Evolutionary conservation across 2,329 filamentous ascomycete species (phyloP), one percentile per base, ranked within the genome.

Genomic region (Pleurostoma richardsiae): DNA sequence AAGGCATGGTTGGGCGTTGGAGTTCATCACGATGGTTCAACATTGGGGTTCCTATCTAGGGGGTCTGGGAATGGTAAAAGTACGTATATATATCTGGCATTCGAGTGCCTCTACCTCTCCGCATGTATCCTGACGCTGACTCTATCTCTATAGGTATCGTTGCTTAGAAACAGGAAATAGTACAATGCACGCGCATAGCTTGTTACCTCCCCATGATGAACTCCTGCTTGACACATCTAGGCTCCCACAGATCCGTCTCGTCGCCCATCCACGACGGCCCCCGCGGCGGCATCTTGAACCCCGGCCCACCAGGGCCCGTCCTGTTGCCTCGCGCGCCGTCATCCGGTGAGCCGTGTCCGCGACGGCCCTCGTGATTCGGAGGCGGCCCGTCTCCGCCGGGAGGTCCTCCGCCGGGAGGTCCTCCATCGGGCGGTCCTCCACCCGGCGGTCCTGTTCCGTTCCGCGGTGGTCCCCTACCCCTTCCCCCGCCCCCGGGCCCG

Each of bases 161-260:
- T 36, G 33, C 33, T 36, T 36, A 36, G 33, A 8, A 36, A 19
- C 19, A 19, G 19, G 19, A 19, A 19, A 19, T 19, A 19, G 19
- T 29, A 48, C 29, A 29, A 31, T 26, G 31, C 5, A 38, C 7
- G 4, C 10, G 30, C 19, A 6, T 6, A 40, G 33, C 39, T 41
- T 39, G 42, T 4, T 41, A 29, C 36, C 46, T 39, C 40, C 46
- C 46, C 46, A 51, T 51, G 26, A 53, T 51, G 40, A 44, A 51
- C 10, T 43, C 42, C 30, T 46, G 41, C 28, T 44, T 49, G 1
- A 59, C 50, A 41, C 57, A 59, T 50, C 54, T 60, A 31, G 59
- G 59, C 50, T 59, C 57, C 55, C 59, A 62, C 41, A 62, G 50
- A 49, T 61, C 59, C 19, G 51, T 52, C 10, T 62, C 58, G 47